Evolutionary conservation across 805 yeast genomes (phyloP).

Genomic region (Kodamaea kaohsiungensis): DNA sequence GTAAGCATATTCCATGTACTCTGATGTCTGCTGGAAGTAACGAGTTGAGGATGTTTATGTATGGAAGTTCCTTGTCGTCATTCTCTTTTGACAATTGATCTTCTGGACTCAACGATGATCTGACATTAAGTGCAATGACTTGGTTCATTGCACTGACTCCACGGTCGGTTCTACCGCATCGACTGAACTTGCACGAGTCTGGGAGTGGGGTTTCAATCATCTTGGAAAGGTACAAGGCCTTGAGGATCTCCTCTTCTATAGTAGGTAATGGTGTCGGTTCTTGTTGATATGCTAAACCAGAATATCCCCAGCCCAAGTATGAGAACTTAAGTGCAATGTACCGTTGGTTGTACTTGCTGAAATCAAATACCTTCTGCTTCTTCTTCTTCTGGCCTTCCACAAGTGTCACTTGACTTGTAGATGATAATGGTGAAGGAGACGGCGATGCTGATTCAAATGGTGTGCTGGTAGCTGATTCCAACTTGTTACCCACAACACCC

Average conservation of each 20-base stretch:
- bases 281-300: conserved; percentile 82
- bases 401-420: not conserved
- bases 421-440: not conserved
- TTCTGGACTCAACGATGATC: conserved; percentile 65
- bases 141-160: conserved; percentile 99
- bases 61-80: conserved; percentile 74
- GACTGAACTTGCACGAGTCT: conserved; percentile 66
- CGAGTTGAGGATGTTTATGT: conserved; percentile 72
- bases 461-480: not conserved
- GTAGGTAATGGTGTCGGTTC: conserved; percentile 81
- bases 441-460: too few relatives aligned
- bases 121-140: conserved; percentile 75
- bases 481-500: not conserved
- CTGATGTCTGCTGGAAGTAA: conserved; percentile 79
- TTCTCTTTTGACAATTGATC: conserved; percentile 57
- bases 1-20: conserved; percentile 75
- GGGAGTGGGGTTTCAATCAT: conserved; percentile 64
- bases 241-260: conserved; percentile 73
- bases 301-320: conserved; percentile 92
- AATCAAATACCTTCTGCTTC: conserved; percentile 57
- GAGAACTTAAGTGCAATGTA: conserved; percentile 81
- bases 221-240: conserved; percentile 68
- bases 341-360: conserved; percentile 60
- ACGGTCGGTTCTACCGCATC: conserved; percentile 93
- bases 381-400: conserved; percentile 13